These are phyloP conservation scores for Lophium mytilinum DNA, from an alignment of 495 filamentous ascomycete genomes.

Conservation along the genomic window DNA sequence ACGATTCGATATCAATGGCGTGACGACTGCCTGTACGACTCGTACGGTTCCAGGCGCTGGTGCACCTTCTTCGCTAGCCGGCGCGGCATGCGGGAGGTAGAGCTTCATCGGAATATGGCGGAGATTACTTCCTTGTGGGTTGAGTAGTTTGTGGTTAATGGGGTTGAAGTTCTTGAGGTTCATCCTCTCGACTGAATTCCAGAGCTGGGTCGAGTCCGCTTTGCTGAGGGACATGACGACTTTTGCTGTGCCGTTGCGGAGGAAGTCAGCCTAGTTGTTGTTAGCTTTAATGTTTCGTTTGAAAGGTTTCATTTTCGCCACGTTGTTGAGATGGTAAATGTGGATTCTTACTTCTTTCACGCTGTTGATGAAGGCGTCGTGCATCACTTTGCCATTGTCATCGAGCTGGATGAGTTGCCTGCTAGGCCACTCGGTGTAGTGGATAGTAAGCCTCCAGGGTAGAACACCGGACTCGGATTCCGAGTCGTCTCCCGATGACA, in stretches of 20 bases:
- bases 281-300: not conserved
- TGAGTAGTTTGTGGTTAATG: slow-evolving; percentile 71
- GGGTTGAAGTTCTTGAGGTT: slow-evolving; percentile 63
- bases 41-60: slow-evolving; percentile 43
- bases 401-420: slow-evolving; percentile 61
- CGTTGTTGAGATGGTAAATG: not conserved
- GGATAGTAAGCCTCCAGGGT: slow-evolving; percentile 66
- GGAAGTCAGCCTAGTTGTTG: slow-evolving; percentile 63
- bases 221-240: slow-evolving; percentile 88
- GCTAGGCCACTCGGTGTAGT: slow-evolving; percentile 67
- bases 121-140: slow-evolving; percentile 60
- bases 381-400: slow-evolving; percentile 49
- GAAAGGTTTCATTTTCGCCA: not conserved
- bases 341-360: slow-evolving; percentile 66
- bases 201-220: slow-evolving; percentile 77
- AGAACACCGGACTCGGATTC: slow-evolving; percentile 29
- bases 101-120: slow-evolving; percentile 77
- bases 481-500: not conserved
- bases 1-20: slow-evolving; percentile 27
- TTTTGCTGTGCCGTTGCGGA: slow-evolving; percentile 84
- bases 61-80: slow-evolving; percentile 29
- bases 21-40: slow-evolving; percentile 34
- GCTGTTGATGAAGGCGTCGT: slow-evolving; percentile 86
- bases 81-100: slow-evolving; percentile 66
- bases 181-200: slow-evolving; percentile 75